Percentiles rank a stretch among this genome's conserved stretches.
Evolutionary conservation across 2,329 filamentous ascomycete genomes (phyloP).

Genomic region (Chaetomium globosum): DNA sequence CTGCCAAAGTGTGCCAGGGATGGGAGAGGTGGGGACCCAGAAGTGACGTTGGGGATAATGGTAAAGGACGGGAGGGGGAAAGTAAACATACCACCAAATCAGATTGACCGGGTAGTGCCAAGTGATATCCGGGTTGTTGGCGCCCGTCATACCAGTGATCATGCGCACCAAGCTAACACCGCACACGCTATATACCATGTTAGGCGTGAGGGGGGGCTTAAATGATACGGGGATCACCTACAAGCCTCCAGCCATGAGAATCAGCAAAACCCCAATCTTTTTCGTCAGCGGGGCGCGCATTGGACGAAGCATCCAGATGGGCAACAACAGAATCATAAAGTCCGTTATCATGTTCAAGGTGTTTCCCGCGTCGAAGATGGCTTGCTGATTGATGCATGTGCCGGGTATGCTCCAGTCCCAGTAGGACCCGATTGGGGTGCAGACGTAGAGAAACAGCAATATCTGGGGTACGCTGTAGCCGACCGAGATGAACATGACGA

Average conservation of each 20-base stretch:
- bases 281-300: conserved; percentile 20
- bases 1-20: no score
- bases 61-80: not conserved
- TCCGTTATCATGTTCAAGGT: conserved; percentile 49
- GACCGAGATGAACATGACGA: conserved; percentile 34
- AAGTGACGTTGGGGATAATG: not conserved
- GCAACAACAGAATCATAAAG: conserved; percentile 46
- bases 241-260: conserved; percentile 34
- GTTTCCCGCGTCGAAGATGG: conserved; percentile 48
- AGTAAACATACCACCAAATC: conserved; percentile 27
- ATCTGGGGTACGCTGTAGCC: conserved; percentile 37
- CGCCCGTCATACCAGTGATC: conserved; percentile 15
- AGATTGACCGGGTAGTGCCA: conserved; percentile 26
- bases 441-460: conserved; percentile 40
- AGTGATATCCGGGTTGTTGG: conserved; percentile 18
- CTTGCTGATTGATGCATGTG: conserved; percentile 47
- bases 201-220: not conserved
- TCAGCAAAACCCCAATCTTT: conserved; percentile 26
- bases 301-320: conserved; percentile 39
- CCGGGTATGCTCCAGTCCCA: conserved; percentile 34
- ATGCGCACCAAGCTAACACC: conserved; percentile 26
- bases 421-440: conserved; percentile 36
- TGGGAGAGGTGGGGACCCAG: not conserved
- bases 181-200: conserved; percentile 21
- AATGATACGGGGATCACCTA: conserved; percentile 15